Base-by-base conservation (phyloP, 2,329 filamentous ascomycete species). In the Clathrospora elynae region DNA sequence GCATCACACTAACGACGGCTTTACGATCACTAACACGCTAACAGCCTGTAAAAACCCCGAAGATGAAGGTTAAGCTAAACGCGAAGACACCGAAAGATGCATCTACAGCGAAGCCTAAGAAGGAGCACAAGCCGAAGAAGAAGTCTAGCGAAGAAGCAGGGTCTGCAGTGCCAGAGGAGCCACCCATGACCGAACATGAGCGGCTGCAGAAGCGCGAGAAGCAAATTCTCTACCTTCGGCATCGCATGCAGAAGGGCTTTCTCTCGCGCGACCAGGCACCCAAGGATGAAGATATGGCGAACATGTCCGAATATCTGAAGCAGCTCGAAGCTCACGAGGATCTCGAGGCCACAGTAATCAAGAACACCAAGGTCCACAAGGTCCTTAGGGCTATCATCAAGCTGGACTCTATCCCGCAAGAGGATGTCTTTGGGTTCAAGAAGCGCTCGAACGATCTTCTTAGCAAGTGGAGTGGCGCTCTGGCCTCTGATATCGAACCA, bases 341-440 rank as follows among this genome's bases (percentile, higher is more conserved):
- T 53, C 81, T 97, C 4, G 92, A 97, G 67, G 89, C 88, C 19
- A 84, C 84, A 55, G 93, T 96, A 59, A 96, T 97, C 62, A 84
- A 88, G 52, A 78, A 76, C 10, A 99, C 93, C 50, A 99, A 97
- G 79, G 96, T 99, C 72, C 92, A 97, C 82, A 99, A 99, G 76
- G 92, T 99, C 8, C 80, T 99, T 43, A 96, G 95, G 75, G 90
- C 87, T 4, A 93, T 99, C 55, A 77, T 96, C 61, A 96, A 96
- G 76, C 78, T 99, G 6, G 81, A 85, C 29, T 79, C 79, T 3
- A 95, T 99, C 57, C 67, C 67, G 1, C 86, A 85, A 49, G 93
- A 99, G 54, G 88, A 91, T 23, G 88, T 95, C 55, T 95, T 86
- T 71, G 76, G 87, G 41, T 96, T 99, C 81, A 95, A 93, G 75